Conservation (phyloP, 345 rosid species). For the Acer saccharum region DNA sequence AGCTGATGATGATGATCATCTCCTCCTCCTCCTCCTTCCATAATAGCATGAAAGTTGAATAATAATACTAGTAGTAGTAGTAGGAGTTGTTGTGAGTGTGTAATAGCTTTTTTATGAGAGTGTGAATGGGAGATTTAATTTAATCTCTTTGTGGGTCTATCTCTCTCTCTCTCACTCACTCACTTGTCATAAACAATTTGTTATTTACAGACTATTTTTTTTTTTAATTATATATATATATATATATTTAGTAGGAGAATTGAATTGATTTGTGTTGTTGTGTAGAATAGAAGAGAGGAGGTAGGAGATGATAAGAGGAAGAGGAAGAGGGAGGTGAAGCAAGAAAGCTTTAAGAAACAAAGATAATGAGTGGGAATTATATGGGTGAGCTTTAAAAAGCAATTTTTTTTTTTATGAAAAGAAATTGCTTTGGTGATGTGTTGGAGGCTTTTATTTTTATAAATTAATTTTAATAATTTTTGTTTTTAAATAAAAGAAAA, state of each 20-base stretch:
- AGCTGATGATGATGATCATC: conserved; percentile 56
- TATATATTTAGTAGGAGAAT: too few relatives aligned
- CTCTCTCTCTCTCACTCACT: background rate
- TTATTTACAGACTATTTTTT: conserved; percentile 13
- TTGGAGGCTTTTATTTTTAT: conserved; percentile 11
- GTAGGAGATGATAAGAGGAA: conserved; percentile 1
- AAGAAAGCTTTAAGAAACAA: conserved; percentile 68
- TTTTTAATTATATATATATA: background rate
- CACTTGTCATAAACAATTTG: background rate
- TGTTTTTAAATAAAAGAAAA: background rate
- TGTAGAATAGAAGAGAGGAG: conserved; percentile 8
- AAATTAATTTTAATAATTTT: background rate
- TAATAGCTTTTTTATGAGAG: conserved; percentile 22
- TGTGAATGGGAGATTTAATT: conserved; percentile 19
- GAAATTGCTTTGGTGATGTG: conserved; percentile 39
- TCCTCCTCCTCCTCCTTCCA: conserved; percentile 61
- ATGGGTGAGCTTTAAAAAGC: conserved; percentile 67
- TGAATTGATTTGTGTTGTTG: conserved; percentile 15
- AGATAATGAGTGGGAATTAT: conserved; percentile 87
- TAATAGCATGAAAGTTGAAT: conserved; percentile 43
- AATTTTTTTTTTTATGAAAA: conserved; percentile 21
- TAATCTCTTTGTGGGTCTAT: conserved; percentile 47
- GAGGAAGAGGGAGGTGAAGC: conserved; percentile 23
- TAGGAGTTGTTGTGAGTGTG: conserved; percentile 9
- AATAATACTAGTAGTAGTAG: background rate